phyloP scores from a whole-genome alignment of 805 yeast species.

The Lachancea fermentati region DNA sequence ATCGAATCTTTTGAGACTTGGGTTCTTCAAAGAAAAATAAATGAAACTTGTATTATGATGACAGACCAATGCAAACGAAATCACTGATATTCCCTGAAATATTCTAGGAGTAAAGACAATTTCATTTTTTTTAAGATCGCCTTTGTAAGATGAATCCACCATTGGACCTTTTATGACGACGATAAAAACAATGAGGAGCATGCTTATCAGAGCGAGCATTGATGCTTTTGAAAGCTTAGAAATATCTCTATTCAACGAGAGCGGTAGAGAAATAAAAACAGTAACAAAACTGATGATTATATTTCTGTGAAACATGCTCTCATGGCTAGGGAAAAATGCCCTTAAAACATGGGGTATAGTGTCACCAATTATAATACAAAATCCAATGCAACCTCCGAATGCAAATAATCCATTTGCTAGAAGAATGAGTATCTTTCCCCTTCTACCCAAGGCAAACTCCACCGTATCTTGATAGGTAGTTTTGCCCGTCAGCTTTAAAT shows the following conservation, averaged over 20 bases:
- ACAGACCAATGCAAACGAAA: conserved; percentile 91
- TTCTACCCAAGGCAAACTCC: conserved; percentile 65
- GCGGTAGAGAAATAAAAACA: conserved; percentile 69
- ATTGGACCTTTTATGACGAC: conserved; percentile 72
- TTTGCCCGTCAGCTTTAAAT: conserved; percentile 71
- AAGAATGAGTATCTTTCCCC: conserved; percentile 63
- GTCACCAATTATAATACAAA: conserved; percentile 91
- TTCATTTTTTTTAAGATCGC: conserved; percentile 39
- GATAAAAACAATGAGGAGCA: conserved; percentile 69
- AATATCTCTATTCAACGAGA: conserved; percentile 74
- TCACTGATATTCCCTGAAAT: conserved; percentile 89
- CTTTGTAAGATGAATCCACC: conserved; percentile 42
- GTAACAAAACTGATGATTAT: conserved; percentile 68
- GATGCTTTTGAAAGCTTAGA: conserved; percentile 82
- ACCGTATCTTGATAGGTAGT: conserved; percentile 83
- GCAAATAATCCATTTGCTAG: conserved; percentile 85
- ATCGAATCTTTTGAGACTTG: conserved; percentile 71
- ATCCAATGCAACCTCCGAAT: conserved; percentile 90
- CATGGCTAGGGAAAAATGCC: conserved; percentile 49
- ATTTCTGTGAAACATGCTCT: conserved; percentile 51
- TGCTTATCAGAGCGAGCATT: conserved; percentile 78
- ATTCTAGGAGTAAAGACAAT: conserved; percentile 57
- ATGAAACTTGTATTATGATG: conserved; percentile 92
- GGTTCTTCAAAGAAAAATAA: conserved; percentile 72
- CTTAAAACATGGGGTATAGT: conserved; percentile 85